Evolutionary conservation across 208 protist genomes (phyloP).

Genomic region (Trypanosomatidae sp.): DNA sequence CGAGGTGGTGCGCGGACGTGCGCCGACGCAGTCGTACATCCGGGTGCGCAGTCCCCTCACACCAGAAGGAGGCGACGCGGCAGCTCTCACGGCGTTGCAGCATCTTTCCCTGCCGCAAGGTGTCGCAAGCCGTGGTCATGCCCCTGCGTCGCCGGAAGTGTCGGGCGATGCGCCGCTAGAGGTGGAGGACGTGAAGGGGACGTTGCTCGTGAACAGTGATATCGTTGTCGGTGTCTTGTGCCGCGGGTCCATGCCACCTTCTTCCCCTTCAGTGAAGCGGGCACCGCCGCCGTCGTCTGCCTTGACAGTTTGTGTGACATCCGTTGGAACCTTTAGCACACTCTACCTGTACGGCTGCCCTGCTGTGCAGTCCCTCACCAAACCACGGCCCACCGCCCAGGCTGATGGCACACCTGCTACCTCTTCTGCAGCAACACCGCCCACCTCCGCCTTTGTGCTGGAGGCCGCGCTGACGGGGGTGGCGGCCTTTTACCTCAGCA

Average conservation of each 20-base stretch:
- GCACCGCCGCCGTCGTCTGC: no score
- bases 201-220: slow-evolving; percentile 51
- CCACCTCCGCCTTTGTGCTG: slow-evolving; percentile 26
- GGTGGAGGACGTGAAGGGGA: slow-evolving; percentile 7
- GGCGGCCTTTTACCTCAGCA: slow-evolving; percentile 48
- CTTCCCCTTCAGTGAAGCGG: no score
- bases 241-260: no score
- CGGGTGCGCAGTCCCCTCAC: slow-evolving; percentile 20
- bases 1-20: slow-evolving; percentile 3
- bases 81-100: background rate
- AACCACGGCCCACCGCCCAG: no score
- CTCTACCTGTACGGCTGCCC: slow-evolving; percentile 57
- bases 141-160: no score
- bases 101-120: slow-evolving; percentile 4
- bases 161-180: background rate
- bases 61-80: background rate
- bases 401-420: background rate
- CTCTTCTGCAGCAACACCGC: background rate
- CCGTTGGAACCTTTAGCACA: background rate
- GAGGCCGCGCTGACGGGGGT: slow-evolving; percentile 53
- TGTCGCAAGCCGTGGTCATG: no score
- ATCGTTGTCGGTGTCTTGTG: slow-evolving; percentile 40
- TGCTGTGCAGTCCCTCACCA: slow-evolving; percentile 39
- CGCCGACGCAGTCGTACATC: background rate
- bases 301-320: no score